Conservation (phyloP, 1,284 basidiomycete genomes). For the Ceratobasidium sp. region DNA sequence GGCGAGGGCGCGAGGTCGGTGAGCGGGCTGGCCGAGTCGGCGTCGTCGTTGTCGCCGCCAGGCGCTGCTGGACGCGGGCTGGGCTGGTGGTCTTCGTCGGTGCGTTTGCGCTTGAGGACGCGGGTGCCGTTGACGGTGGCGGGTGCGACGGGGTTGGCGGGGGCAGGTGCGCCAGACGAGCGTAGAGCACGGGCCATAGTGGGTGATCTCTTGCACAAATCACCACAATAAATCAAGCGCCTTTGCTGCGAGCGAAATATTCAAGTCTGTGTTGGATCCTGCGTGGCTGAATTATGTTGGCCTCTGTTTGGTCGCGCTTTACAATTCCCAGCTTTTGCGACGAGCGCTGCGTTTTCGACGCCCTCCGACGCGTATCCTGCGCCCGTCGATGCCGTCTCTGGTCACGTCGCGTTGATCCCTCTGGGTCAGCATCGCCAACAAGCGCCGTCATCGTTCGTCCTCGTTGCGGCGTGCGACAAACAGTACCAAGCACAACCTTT, state of each 20-base stretch:
- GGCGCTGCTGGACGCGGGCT: conserved; percentile 11
- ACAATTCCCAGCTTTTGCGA: not conserved
- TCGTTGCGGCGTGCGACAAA: conserved; percentile 8
- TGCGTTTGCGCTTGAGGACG: conserved; percentile 38
- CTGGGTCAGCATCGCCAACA: conserved; percentile 12
- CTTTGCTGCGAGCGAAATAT: not conserved
- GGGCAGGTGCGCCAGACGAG: conserved; percentile 32
- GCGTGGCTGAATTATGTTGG: conserved; percentile 31
- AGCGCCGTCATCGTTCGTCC: conserved; percentile 9
- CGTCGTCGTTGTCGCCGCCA: conserved; percentile 15
- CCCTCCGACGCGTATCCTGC: not conserved
- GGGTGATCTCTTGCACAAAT: not conserved
- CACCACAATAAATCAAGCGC: conserved; percentile 21
- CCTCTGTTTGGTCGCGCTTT: conserved; percentile 29
- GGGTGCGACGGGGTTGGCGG: not conserved
- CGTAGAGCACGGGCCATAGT: conserved; percentile 38
- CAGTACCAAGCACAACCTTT: conserved; percentile 7
- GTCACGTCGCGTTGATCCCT: conserved; percentile 14
- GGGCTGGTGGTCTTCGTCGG: conserved; percentile 21
- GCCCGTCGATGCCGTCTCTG: not conserved
- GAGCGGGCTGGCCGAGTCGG: conserved; percentile 38
- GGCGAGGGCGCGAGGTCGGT: conserved; percentile 38
- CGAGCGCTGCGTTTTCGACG: not conserved
- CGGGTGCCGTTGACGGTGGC: not conserved
- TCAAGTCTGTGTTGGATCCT: not conserved